phyloP scores from a whole-genome alignment of 2,329 filamentous ascomycete genomes.

The Botrytis squamosa region DNA sequence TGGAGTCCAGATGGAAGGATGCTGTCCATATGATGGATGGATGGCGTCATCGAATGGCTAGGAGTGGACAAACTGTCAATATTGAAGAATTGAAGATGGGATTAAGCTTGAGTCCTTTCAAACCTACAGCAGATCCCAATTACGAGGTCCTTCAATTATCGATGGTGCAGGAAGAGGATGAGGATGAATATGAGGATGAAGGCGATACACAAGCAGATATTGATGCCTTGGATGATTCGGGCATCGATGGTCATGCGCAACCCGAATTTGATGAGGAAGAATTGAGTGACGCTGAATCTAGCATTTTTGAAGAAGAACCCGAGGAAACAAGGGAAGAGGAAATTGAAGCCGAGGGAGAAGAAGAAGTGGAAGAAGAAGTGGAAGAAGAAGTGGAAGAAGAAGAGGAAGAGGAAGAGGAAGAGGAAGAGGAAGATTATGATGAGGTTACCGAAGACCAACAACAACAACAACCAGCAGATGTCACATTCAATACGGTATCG shows the following conservation, averaged over 20 bases:
- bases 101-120: slow-evolving; percentile 60
- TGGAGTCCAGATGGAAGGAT: slow-evolving; percentile 88
- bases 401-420: slow-evolving; percentile 41
- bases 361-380: slow-evolving; percentile 47
- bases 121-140: slow-evolving; percentile 53
- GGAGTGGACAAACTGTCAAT: slow-evolving; percentile 67
- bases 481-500: slow-evolving; percentile 33
- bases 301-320: slow-evolving; percentile 50
- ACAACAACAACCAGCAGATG: slow-evolving; percentile 29
- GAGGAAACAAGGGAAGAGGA: slow-evolving; percentile 36
- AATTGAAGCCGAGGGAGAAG: slow-evolving; percentile 43
- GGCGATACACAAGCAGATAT: slow-evolving; percentile 40
- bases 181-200: slow-evolving; percentile 30
- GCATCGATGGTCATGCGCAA: slow-evolving; percentile 27
- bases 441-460: slow-evolving; percentile 33
- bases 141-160: slow-evolving; percentile 39
- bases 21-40: slow-evolving; percentile 87
- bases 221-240: slow-evolving; percentile 39
- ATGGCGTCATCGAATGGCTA: slow-evolving; percentile 81
- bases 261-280: slow-evolving; percentile 34
- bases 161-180: slow-evolving; percentile 27
- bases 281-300: slow-evolving; percentile 37
- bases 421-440: slow-evolving; percentile 35
- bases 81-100: slow-evolving; percentile 68
- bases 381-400: slow-evolving; percentile 42